Percentiles rank a stretch among this genome's conserved stretches.
Evolutionary conservation across 768 basidiomycete genomes (phyloP).

Genomic region (Clitopilus hobsonii): DNA sequence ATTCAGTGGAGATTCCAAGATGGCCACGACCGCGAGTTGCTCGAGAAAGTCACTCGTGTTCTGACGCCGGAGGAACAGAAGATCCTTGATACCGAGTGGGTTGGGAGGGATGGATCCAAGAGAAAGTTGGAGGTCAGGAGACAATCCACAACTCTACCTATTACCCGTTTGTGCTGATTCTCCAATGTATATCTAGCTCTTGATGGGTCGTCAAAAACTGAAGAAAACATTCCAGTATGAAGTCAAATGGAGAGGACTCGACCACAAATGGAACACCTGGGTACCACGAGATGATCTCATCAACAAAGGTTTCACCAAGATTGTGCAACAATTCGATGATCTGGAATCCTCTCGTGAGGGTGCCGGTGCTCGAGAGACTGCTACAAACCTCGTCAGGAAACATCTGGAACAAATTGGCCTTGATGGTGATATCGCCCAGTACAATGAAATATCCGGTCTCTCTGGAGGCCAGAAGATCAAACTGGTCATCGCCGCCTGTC

Average conservation of each 20-base stretch:
- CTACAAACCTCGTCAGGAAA: constrained; percentile 76
- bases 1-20: constrained; percentile 99
- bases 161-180: constrained; percentile 3
- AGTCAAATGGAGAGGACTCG: constrained; percentile 78
- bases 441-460: constrained; percentile 92
- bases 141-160: neutral
- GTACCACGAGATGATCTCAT: constrained; percentile 83
- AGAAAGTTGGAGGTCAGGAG: constrained; percentile 82
- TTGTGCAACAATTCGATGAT: constrained; percentile 94
- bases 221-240: constrained; percentile 97
- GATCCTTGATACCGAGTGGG: constrained; percentile 78
- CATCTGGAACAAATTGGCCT: constrained; percentile 94
- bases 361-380: constrained; percentile 86
- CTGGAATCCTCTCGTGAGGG: constrained; percentile 94
- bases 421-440: constrained; percentile 96
- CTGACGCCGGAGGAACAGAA: constrained; percentile 83
- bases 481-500: constrained; percentile 87
- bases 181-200: constrained; percentile 41
- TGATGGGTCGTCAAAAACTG: constrained; percentile 95
- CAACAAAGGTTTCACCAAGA: constrained; percentile 81
- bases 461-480: constrained; percentile 99
- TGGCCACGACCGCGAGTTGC: constrained; percentile 90
- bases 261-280: constrained; percentile 90
- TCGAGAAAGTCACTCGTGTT: constrained; percentile 90
- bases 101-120: constrained; percentile 86